phyloP scores from a whole-genome alignment of 495 filamentous ascomycete species.

The Tuber microsphaerosporum region DNA sequence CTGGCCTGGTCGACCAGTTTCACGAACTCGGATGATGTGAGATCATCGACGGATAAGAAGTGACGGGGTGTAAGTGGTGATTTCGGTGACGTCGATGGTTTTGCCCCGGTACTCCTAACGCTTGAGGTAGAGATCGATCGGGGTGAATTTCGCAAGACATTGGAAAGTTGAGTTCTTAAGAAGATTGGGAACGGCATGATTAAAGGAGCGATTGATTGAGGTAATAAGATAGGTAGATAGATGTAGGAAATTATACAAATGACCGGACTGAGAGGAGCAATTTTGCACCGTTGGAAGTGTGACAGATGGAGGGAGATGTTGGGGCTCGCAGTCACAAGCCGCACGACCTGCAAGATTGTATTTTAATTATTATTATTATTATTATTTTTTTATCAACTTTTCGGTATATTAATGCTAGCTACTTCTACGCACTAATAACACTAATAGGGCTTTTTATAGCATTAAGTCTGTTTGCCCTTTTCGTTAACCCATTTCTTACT shows the following conservation, averaged over 20 bases:
- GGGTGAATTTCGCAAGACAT: background rate
- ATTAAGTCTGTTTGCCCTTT: too few relatives aligned
- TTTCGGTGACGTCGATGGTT: background rate
- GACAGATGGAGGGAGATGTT: too few relatives aligned
- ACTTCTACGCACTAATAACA: too few relatives aligned
- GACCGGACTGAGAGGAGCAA: too few relatives aligned
- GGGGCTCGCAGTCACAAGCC: too few relatives aligned
- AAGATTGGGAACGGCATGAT: background rate
- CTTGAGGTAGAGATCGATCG: background rate
- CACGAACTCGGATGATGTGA: conserved; percentile 69
- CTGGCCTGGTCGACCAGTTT: conserved; percentile 74
- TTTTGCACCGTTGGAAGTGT: too few relatives aligned
- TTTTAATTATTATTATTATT: too few relatives aligned
- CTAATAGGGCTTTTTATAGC: too few relatives aligned
- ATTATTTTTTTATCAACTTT: too few relatives aligned
- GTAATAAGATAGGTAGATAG: background rate
- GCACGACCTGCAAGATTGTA: too few relatives aligned
- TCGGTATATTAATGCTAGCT: too few relatives aligned
- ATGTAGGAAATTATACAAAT: background rate
- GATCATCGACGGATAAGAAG: conserved; percentile 81
- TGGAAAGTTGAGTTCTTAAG: background rate
- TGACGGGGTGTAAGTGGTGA: conserved; percentile 54
- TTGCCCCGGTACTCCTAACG: background rate
- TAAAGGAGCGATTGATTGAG: background rate
- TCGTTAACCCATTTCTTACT: too few relatives aligned